Conservation (phyloP, 495 filamentous ascomycete species). For the Penicillium herquei region DNA sequence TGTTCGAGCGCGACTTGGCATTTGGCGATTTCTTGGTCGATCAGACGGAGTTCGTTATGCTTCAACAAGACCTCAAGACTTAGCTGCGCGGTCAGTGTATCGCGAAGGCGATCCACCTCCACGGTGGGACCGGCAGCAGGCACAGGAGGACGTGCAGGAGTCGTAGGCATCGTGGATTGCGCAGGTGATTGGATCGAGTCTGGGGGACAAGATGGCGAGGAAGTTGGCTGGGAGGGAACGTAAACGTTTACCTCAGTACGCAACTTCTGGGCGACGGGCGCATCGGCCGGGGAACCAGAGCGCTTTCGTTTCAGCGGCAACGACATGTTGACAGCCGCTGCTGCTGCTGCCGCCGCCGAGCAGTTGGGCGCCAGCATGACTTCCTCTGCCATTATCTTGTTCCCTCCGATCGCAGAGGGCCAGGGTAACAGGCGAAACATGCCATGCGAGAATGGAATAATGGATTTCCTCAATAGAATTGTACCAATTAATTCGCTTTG, state of each 20-base stretch:
- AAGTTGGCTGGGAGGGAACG: not conserved
- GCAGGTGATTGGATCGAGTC: constrained; percentile 2
- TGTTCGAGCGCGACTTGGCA: constrained; percentile 96
- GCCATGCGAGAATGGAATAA: constrained; percentile 30
- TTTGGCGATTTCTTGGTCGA: constrained; percentile 95
- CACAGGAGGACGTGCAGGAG: constrained; percentile 14
- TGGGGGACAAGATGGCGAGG: constrained; percentile 8
- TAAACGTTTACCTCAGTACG: constrained; percentile 17
- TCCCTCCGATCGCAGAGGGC: constrained; percentile 54
- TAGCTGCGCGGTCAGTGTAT: constrained; percentile 80
- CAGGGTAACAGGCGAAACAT: constrained; percentile 59
- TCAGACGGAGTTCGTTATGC: constrained; percentile 88
- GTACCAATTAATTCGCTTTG: not conserved
- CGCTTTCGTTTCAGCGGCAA: constrained; percentile 57
- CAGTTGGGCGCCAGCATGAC: constrained; percentile 36
- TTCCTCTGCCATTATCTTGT: constrained; percentile 51
- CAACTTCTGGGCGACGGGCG: constrained; percentile 34
- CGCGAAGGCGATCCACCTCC: constrained; percentile 50
- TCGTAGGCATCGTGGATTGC: constrained; percentile 10
- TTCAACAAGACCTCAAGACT: constrained; percentile 90
- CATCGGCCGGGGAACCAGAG: constrained; percentile 37
- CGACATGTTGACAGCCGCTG: constrained; percentile 37
- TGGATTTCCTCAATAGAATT: too few relatives aligned
- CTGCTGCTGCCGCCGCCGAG: not conserved
- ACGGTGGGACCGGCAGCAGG: constrained; percentile 24